phyloP scores from a whole-genome alignment of 768 basidiomycete genomes.

The Calocera viscosa region DNA sequence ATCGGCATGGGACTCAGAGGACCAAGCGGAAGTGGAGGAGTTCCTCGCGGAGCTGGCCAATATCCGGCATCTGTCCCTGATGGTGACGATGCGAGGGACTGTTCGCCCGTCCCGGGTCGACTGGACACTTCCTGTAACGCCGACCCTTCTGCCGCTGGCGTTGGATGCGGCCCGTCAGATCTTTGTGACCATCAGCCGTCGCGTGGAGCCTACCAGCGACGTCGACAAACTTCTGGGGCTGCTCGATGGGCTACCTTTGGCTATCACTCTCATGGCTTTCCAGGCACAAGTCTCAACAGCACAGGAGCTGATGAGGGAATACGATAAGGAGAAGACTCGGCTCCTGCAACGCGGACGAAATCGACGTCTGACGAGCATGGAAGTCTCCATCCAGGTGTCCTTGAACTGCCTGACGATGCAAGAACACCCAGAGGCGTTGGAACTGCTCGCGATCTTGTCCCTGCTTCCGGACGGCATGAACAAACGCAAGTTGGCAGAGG shows the following conservation, averaged over 20 bases:
- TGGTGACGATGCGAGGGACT: conserved; percentile 28
- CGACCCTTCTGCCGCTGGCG: background rate
- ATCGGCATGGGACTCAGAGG: conserved; percentile 28
- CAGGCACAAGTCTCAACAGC: background rate
- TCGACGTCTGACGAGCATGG: conserved; percentile 7
- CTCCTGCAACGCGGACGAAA: background rate
- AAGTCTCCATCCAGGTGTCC: conserved; percentile 15
- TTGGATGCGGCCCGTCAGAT: conserved; percentile 20
- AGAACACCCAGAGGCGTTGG: conserved; percentile 18
- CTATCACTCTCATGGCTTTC: background rate
- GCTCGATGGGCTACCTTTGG: background rate
- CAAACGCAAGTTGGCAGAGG: background rate
- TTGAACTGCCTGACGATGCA: conserved; percentile 18
- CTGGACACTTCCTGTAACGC: background rate
- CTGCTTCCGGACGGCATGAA: conserved; percentile 22
- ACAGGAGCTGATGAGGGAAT: background rate
- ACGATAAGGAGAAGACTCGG: background rate
- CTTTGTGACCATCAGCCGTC: conserved; percentile 20
- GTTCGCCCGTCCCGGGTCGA: background rate
- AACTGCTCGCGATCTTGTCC: conserved; percentile 20
- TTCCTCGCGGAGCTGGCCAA: conserved; percentile 21
- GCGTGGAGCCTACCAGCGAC: conserved; percentile 7
- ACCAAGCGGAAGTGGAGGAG: conserved; percentile 20
- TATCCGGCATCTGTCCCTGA: conserved; percentile 24
- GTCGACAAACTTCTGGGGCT: background rate